Conservation (phyloP, 192 early-diverging fungal species). For the Dissophora globulifera region DNA sequence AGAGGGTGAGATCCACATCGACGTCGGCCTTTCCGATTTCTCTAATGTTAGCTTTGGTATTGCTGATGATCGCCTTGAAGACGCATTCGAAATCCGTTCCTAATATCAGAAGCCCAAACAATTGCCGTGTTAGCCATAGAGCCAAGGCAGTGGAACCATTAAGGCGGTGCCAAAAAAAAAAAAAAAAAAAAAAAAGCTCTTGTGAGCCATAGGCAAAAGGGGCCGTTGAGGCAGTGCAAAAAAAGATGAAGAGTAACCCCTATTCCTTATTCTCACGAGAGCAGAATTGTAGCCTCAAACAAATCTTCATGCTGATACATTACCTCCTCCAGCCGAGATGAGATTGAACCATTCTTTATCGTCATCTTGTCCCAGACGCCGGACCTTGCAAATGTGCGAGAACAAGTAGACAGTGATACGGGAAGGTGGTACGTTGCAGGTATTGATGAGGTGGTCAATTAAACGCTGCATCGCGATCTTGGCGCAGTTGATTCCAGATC, state of each 20-base stretch:
- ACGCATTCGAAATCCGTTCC: constrained; percentile 50
- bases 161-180: no score
- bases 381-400: constrained; percentile 19
- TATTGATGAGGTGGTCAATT: constrained; percentile 32
- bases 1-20: constrained; percentile 37
- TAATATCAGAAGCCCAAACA: constrained; percentile 6
- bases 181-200: not conserved
- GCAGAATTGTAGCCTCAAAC: no score
- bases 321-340: constrained; percentile 47
- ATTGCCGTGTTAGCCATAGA: not conserved
- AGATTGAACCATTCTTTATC: constrained; percentile 29
- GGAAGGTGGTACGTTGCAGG: constrained; percentile 1
- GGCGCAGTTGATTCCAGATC: constrained; percentile 44
- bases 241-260: not conserved
- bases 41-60: constrained; percentile 1
- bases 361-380: constrained; percentile 17
- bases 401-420: constrained; percentile 49
- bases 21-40: constrained; percentile 1
- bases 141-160: no score
- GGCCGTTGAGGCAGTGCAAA: constrained; percentile 15
- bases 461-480: constrained; percentile 46
- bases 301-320: not conserved
- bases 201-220: no score
- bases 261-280: not conserved
- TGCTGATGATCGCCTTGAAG: constrained; percentile 21